These are phyloP conservation scores for Leptographium radiaticola DNA, from an alignment of 2,329 filamentous ascomycete genomes.

Conservation along the genomic window DNA sequence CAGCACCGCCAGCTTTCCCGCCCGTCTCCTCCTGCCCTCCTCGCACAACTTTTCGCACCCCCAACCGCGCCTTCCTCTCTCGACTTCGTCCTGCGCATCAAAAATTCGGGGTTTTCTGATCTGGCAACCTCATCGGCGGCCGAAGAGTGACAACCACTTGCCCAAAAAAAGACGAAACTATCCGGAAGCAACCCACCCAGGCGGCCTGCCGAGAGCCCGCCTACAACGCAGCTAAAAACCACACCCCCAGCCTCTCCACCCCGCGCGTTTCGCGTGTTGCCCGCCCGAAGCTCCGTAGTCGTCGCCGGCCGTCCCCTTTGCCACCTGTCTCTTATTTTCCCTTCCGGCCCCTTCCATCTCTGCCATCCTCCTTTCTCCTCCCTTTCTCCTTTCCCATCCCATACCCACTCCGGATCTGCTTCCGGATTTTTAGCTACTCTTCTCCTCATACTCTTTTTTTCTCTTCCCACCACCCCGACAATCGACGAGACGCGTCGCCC, in stretches of 20 bases:
- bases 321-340: constrained; percentile 1
- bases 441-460: neutral
- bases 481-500: neutral
- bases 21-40: neutral
- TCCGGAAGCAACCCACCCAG: neutral
- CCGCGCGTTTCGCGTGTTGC: constrained; percentile 5
- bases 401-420: neutral
- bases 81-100: neutral
- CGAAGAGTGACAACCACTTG: neutral
- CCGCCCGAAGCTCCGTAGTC: constrained; percentile 5
- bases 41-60: neutral
- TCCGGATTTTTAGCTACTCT: neutral
- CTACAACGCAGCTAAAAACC: neutral
- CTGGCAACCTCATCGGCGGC: neutral
- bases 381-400: neutral
- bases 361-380: neutral
- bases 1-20: constrained; percentile 1
- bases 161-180: neutral
- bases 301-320: constrained; percentile 3
- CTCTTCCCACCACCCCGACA: neutral
- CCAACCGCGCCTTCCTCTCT: neutral
- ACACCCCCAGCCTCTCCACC: constrained; percentile 1
- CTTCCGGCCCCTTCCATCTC: neutral
- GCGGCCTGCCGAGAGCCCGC: neutral
- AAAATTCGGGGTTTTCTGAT: neutral